Conservation (phyloP, 1,284 basidiomycete species). For the Leccinum pachyderme region DNA sequence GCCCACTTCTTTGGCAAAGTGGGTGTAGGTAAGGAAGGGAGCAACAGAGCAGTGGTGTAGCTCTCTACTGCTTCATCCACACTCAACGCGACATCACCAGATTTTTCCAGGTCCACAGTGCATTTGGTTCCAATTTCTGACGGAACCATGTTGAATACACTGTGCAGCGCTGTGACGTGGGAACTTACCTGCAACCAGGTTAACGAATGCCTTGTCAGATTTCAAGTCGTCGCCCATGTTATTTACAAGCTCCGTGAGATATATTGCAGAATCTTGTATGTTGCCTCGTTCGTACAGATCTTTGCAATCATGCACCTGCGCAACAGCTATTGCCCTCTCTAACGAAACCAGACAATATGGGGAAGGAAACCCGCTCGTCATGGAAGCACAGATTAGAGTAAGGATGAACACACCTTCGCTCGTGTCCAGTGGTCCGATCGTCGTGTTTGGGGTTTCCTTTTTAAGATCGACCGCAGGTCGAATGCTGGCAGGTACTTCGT, state of each 20-base stretch:
- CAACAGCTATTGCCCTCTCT: background rate
- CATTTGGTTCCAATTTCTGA: background rate
- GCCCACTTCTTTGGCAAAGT: constrained; percentile 1
- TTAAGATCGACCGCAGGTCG: background rate
- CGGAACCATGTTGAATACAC: background rate
- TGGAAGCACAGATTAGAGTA: background rate
- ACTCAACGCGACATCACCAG: background rate
- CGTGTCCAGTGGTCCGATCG: background rate
- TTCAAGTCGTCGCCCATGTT: background rate
- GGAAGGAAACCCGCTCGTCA: background rate
- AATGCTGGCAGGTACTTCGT: background rate
- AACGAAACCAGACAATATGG: background rate
- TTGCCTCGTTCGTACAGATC: background rate
- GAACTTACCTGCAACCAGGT: background rate
- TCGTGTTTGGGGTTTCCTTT: background rate
- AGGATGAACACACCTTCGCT: background rate
- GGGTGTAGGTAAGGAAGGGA: background rate
- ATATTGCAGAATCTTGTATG: background rate
- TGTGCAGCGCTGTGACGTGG: background rate
- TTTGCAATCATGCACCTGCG: background rate
- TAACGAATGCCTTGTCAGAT: background rate
- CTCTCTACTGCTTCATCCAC: background rate
- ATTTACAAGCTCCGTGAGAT: background rate
- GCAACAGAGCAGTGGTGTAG: background rate
- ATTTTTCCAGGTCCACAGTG: background rate